Base-by-base conservation (phyloP, 2,329 filamentous ascomycete species). In the Stylonectria norvegica region DNA sequence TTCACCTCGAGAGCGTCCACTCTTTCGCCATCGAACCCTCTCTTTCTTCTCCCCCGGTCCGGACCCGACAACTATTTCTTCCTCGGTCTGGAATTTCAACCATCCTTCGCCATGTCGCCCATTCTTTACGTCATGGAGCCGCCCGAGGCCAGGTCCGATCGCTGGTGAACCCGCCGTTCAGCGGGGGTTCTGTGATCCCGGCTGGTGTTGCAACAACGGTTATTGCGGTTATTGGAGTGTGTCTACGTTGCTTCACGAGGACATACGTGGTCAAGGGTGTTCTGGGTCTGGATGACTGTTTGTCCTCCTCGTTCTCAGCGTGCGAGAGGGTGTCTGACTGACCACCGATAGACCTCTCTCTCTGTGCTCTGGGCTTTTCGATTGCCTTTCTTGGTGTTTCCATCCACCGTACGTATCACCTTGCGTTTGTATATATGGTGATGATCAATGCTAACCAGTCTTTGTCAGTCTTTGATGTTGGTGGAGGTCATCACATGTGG, bases 61-160 rank as follows among this genome's bases (percentile, higher is more conserved):
- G 10, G 15, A 29, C 27, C 15, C 27, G 7, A n/a, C n/a, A 29
- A 29, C 27, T n/a, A 27, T 10, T 19, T 1, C 1, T 18, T 23
- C 38, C 23, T 38, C 31, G 27, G 29, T 32, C 17, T 32, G 15
- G 30, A 34, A 5, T 27, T 17, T 16, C 27, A 14, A 5, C 23
- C 9, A 19, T 18, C 25, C 16, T 38, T 19, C 32, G 32, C 12
- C 18, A 56, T 58, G 53, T 39, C 50, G 55, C 86, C 88, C 35
- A 91, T 93, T 74, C 82, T 86, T 43, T 60, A 52, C 35, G 46
- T 58, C 25, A 53, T 52, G 46, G 55, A 59, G 19, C 53, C 54
- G 10, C 59, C 52, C 2, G 23, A 38, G 20, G 56, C 38, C 39
- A 57, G 47, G 49, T 53, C 7, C 46, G 59, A 15, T 51, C 47